These are phyloP conservation scores for Phlebiopsis gigantea DNA, from an alignment of 768 basidiomycete genomes.

Conservation along the genomic window DNA sequence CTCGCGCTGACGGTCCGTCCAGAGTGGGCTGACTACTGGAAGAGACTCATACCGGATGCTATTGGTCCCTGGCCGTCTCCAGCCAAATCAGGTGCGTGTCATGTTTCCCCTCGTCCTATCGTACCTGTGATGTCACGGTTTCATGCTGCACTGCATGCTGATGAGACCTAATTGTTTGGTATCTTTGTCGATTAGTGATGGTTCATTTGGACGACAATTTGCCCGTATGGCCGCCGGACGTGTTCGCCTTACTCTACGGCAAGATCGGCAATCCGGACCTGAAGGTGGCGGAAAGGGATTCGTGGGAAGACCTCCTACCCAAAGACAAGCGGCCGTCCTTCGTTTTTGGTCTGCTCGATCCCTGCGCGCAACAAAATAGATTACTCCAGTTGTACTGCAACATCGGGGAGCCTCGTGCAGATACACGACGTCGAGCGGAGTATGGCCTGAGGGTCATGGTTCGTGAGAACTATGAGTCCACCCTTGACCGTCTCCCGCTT, in stretches of 20 bases:
- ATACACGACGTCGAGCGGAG: conserved; percentile 62
- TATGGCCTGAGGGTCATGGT: conserved; percentile 56
- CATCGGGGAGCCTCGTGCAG: conserved; percentile 49
- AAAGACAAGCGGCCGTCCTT: conserved; percentile 48
- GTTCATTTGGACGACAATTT: conserved; percentile 63
- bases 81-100: conserved; percentile 29
- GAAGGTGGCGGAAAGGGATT: conserved; percentile 43
- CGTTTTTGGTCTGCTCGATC: conserved; percentile 59
- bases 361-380: conserved; percentile 46
- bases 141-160: not conserved
- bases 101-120: not conserved
- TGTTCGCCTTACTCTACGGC: conserved; percentile 58
- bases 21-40: conserved; percentile 95
- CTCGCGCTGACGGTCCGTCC: conserved; percentile 61
- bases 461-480: conserved; percentile 34
- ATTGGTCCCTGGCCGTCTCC: conserved; percentile 56
- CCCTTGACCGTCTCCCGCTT: conserved; percentile 55
- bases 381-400: conserved; percentile 53
- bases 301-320: conserved; percentile 37
- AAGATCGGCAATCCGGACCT: conserved; percentile 60
- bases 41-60: conserved; percentile 65
- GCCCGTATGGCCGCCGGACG: conserved; percentile 75
- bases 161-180: not conserved
- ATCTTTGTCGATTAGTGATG: conserved; percentile 11
- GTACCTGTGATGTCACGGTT: not conserved